Base-by-base conservation (phyloP, 2,329 filamentous ascomycete genomes). In the Fusarium ramigenum region DNA sequence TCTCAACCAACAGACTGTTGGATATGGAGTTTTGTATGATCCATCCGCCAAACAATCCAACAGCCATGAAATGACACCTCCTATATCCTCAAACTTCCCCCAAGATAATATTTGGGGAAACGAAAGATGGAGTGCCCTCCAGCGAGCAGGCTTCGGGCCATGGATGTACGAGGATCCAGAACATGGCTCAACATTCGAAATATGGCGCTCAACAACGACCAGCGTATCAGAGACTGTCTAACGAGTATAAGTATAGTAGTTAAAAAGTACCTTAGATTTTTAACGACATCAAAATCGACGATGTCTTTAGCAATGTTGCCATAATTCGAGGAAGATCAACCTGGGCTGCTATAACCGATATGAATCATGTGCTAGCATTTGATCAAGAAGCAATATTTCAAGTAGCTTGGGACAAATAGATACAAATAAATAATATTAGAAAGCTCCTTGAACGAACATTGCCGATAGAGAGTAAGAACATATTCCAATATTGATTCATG, bases 341-440 rank as follows among this genome's bases (percentile, higher is more conserved):
- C 19, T 21, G 9, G n/a, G 39, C 14, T 46, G n/a, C 39, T 21
- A 21, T 7, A 25, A 21, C 5, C 2, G 28, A 46, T 34, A 16
- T 10, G 12, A 25, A 8, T 32, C 39, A 14, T 46, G 19, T 25
- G 25, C 30, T n/a, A 0, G 12, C n/a, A 12, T 46, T 46, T 21
- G 9, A 14, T 44, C 5, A 57, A 25, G 39, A 34, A 19, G n/a
- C 14, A 25, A 25, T 49, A 36, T n/a, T 58, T 15, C 10, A 28
- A 58, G 40, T 58, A 5, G 54, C 30, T 10, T 36, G 54, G 30
- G 39, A 25, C 32, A 49, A 36, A 21, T 1, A 23, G 9, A 19
- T 9, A n/a, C 14, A 58, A 6, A 10, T 1, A 8, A 16, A 21
- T 21, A 7, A 19, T 18, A 19, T 4, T 9, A 2, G 2, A 32